Base-by-base conservation (phyloP, 139 green algal genomes). In the Micractinium sp. region DNA sequence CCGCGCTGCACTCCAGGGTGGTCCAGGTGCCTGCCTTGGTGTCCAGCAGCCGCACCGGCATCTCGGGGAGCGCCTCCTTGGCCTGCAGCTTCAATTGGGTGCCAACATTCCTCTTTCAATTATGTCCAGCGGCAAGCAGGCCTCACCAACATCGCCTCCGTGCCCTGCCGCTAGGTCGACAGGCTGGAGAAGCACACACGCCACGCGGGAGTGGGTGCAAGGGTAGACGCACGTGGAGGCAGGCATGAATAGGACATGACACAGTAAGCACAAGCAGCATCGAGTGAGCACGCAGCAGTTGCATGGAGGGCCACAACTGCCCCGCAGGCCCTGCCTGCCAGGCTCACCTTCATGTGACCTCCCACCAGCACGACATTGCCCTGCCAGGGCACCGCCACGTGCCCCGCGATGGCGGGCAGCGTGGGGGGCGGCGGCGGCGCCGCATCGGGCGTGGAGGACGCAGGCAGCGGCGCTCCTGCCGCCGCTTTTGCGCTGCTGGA, bases 291-390 rank as follows among this genome's bases (percentile, higher is more conserved):
- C 66, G 15, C 23, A 27, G 66, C 22, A 27, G 7, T n/a, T 73
- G 66, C 25, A n/a, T 3, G 23, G 3, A 4, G 9, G 2, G 66
- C 66, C 25, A 2, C 66, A 19, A 2, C 66, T 73, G 66, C 7
- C 73, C 31, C 47, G 63, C 22, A 2, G 20, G 78, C 78, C n/a
- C 36, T 25, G 13, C 35, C 31, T 13, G 27, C 38, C 29, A 27
- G 35, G 13, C 83, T 31, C 73, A 95, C 95, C 93, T 97, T 97
- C 67, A 90, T 94, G 89, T 98, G 96, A 0, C 96, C 96, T 0
- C 96, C 96, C 84, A 99, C 89, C 35, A 96, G 87, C n/a, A 97
- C 86, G 86, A 98, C 92, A 71, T 92, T 93, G 73, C 90, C 92
- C 35, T 89, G 86, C 94, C 90, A 96, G 41, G 89, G 35, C 53